Evolutionary conservation across 306 rosid species (phyloP), one percentile per base, ranked within the genome.

Genomic region (Cicer pinnatifidum): DNA sequence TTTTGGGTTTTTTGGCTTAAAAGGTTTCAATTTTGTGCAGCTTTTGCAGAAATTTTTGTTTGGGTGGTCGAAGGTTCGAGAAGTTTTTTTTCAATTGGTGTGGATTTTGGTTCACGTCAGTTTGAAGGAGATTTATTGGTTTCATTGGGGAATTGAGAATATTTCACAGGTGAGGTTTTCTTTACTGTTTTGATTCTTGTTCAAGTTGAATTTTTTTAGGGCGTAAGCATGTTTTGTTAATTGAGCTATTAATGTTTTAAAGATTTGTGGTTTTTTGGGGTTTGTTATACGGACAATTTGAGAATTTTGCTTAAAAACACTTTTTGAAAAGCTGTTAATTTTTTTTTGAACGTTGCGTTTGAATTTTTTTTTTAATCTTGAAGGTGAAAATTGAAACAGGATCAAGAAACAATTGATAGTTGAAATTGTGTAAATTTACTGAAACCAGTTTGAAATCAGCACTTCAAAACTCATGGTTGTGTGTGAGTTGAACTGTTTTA

Each of bases 41-140:
- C 33, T 75, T 75, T 52, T 15, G 73, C 20, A 50, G 78, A 69
- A 48, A 2, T 16, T 8, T 60, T 56, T 63, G 64, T 12, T 56
- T 78, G 78, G 76, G 72, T 75, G 74, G 78, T 75, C 11, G 59
- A 64, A 70, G 61, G n/a, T 54, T 39, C 8, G 54, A 17, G 67
- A 54, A 65, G 78, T 51, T 81, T 81, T 81, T 81, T 28, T 67
- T 46, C 67, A 77, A 76, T 81, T 81, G 84, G 47, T 48, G 58
- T 0, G 20, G 41, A 58, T 70, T 65, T 60, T 33, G 16, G 73
- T 75, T 38, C 16, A 0, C 37, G 10, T 6, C 7, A 71, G 47
- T 81, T 54, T 28, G 53, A 54, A 69, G 54, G 78, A 45, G 39
- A 6, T 67, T 75, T 28, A 0, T 40, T 53, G n/a, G 40, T 11